Evolutionary conservation across 805 yeast genomes (phyloP).

Genomic region (Suhomyces pyralidae): DNA sequence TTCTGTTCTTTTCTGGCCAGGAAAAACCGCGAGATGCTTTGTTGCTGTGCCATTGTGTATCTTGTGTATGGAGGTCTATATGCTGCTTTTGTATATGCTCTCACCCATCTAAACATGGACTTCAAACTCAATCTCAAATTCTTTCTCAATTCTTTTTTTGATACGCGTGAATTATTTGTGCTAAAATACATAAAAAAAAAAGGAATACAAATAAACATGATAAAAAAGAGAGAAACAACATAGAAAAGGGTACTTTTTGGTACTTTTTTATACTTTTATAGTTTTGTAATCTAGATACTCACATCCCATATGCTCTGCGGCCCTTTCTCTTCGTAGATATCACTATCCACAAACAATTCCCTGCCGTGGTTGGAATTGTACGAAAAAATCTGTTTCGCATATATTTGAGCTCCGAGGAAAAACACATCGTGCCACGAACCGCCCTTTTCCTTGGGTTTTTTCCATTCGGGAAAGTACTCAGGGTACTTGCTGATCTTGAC

Average conservation of each 20-base stretch:
- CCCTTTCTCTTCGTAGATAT: constrained; percentile 72
- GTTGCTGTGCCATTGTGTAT: constrained; percentile 23
- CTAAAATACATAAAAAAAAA: neutral
- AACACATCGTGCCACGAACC: constrained; percentile 72
- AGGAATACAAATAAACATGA: too few relatives aligned
- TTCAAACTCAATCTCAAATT: too few relatives aligned
- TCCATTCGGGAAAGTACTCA: constrained; percentile 95
- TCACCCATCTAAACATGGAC: too few relatives aligned
- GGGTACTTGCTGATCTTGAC: constrained; percentile 70
- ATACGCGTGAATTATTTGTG: neutral
- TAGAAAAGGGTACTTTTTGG: too few relatives aligned
- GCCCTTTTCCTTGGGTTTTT: constrained; percentile 44
- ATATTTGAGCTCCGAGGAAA: constrained; percentile 84
- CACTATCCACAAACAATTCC: constrained; percentile 65
- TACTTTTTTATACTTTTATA: too few relatives aligned
- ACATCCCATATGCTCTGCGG: constrained; percentile 81
- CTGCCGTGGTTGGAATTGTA: constrained; percentile 50
- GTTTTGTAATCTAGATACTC: constrained; percentile 14
- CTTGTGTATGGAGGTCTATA: neutral
- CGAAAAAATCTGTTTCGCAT: constrained; percentile 79
- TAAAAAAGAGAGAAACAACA: too few relatives aligned
- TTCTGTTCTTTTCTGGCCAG: neutral
- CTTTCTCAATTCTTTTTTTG: neutral
- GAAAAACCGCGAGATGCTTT: constrained; percentile 33
- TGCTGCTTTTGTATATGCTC: neutral